Base-by-base conservation (phyloP, 2,329 filamentous ascomycete genomes). In the Coleophoma eucalyptorum region DNA sequence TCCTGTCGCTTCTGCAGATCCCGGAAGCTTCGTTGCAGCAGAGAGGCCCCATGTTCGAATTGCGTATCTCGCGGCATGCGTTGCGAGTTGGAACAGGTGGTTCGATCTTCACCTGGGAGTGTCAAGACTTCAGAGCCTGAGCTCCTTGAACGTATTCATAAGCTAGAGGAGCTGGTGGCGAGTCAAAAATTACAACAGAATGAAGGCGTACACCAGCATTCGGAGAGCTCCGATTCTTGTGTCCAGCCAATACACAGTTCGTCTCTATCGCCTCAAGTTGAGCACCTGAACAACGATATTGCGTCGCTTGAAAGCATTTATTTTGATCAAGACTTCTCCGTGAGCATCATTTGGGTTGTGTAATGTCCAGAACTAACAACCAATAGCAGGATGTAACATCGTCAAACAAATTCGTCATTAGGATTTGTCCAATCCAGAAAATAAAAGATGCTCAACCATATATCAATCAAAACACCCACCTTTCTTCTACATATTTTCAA, bases 1-100 rank as follows among this genome's bases (percentile, higher is more conserved):
- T 53, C 50, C 13, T 50, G 50, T 26, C 50, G 41, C 12, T 50
- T 50, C 33, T 53, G 50, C 20, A 37, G 50, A 26, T 45, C 47
- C 16, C 48, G 44, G 16, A 48, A 50, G 34, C 43, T 50, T 21
- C 45, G 46, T 19, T 55, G 53, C 42, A 52, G 46, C 33, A 32
- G 53, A 32, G 19, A 13, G 19, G 38, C 43, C n/a, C 55, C 55
- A 20, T 57, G 55, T 41, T 51, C 55, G 12, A 57, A 57, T 20
- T 57, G 52, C 44, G 40, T 53, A 10, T 52, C 54, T 8, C 52
- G 56, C n/a, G 47, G 50, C 8, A 46, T 58, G 31, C 12, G 4
- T 38, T 56, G 54, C 40, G 42, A 53, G 16, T 19, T 54, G 13
- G 34, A 50, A 42, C 0, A 5, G 31, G 44, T 48, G 8, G 26